A percentile compares a stretch with the other conserved stretches of the same genome.
phyloP scores from a whole-genome alignment of 305 asterid species.

The Fraxinus sp. region DNA sequence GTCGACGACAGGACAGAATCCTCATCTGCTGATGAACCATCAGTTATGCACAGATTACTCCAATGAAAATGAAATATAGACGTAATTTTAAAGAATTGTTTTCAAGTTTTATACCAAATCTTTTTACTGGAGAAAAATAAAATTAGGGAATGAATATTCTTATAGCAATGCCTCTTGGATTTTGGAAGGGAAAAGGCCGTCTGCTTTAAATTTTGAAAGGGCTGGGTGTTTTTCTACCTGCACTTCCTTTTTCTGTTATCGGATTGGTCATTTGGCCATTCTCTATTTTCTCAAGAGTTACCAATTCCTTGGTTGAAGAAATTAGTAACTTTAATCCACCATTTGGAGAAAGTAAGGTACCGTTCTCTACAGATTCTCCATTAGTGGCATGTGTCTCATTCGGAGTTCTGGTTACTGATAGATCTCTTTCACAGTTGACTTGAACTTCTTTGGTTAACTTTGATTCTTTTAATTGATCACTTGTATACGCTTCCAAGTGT shows the following conservation, averaged over 20 bases:
- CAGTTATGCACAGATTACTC: not conserved
- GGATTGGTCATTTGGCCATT: conserved; percentile 29
- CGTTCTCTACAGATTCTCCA: conserved; percentile 32
- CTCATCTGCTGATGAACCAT: conserved; percentile 25
- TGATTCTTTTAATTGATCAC: conserved; percentile 29
- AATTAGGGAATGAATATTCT: not conserved
- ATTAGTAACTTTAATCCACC: conserved; percentile 47
- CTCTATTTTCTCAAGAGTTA: conserved; percentile 25
- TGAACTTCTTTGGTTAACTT: conserved; percentile 28
- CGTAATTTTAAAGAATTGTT: not conserved
- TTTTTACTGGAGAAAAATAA: not conserved
- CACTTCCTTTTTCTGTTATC: conserved; percentile 26
- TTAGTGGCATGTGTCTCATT: conserved; percentile 30
- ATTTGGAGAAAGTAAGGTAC: conserved; percentile 31
- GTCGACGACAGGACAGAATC: conserved; percentile 8
- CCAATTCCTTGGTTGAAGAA: conserved; percentile 39
- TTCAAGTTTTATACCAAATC: not conserved
- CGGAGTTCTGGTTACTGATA: conserved; percentile 20
- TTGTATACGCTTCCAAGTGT: conserved; percentile 27
- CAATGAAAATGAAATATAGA: not conserved
- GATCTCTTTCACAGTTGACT: conserved; percentile 25
- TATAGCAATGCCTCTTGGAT: not conserved
- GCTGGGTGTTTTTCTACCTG: conserved; percentile 32
- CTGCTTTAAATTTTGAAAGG: not conserved
- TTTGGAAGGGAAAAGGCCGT: not conserved